A percentile compares a stretch with the other conserved stretches of the same genome.
Evolutionary conservation across 2,329 filamentous ascomycete genomes (phyloP).

Genomic region (Ophiocordyceps camponoti-saundersi): DNA sequence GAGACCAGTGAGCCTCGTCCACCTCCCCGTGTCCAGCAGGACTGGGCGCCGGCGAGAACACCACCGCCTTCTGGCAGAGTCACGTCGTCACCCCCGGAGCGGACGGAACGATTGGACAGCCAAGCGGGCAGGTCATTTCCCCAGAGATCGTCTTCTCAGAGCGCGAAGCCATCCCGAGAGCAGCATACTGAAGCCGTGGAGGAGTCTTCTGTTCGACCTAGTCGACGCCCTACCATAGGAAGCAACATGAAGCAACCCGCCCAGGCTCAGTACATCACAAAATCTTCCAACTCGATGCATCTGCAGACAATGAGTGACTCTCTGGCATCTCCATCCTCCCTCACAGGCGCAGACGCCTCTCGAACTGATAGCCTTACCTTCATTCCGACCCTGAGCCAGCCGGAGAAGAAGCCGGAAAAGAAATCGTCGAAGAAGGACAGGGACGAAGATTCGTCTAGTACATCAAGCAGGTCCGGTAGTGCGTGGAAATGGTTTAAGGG

Average conservation of each 20-base stretch:
- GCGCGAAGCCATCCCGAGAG: conserved; percentile 15
- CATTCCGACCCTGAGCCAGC: conserved; percentile 52
- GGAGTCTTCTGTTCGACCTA: conserved; percentile 29
- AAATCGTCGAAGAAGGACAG: conserved; percentile 61
- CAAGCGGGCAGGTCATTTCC: conserved; percentile 22
- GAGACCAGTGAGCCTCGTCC: conserved; percentile 9
- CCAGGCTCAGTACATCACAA: conserved; percentile 4
- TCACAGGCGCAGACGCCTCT: conserved; percentile 48
- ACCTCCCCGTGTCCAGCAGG: conserved; percentile 9
- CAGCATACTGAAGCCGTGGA: conserved; percentile 12
- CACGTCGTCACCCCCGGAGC: conserved; percentile 29
- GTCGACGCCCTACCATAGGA: conserved; percentile 5
- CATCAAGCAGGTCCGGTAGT: conserved; percentile 52
- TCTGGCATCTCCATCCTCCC: conserved; percentile 31
- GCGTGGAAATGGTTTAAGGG: conserved; percentile 62
- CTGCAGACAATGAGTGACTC: conserved; percentile 11
- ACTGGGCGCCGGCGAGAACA: conserved; percentile 17
- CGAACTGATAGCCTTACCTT: conserved; percentile 66
- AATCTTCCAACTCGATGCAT: conserved; percentile 3
- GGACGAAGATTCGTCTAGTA: conserved; percentile 41
- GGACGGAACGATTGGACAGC: conserved; percentile 10
- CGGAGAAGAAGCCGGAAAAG: conserved; percentile 60
- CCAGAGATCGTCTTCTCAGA: conserved; percentile 38
- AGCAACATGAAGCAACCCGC: conserved; percentile 1
- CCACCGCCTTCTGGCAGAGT: conserved; percentile 29